Percentiles rank a stretch among this genome's conserved stretches.
These are phyloP conservation scores for Ceratocystis cacaofunesta DNA, from an alignment of 2,329 filamentous ascomycete genomes.

Conservation along the genomic window DNA sequence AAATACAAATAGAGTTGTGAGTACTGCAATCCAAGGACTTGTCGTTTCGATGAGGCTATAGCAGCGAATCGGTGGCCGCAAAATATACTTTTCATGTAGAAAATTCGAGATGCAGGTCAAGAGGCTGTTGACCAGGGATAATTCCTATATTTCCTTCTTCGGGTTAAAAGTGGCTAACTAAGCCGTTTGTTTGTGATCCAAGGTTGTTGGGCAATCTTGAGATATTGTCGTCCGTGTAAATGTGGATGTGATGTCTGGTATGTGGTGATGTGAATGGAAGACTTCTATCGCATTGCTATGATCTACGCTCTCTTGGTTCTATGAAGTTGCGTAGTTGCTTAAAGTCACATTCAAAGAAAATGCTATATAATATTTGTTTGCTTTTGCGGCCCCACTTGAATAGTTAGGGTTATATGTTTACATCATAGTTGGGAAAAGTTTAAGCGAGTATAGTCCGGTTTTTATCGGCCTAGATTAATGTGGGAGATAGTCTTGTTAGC, in stretches of 20 bases:
- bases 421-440: not conserved
- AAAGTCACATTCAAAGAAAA: not conserved
- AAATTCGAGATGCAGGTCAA: slow-evolving; percentile 10
- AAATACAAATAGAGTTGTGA: not conserved
- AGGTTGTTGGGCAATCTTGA: not conserved
- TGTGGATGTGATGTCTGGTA: not conserved
- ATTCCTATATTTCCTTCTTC: slow-evolving; percentile 10
- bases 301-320: not conserved
- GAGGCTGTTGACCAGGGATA: slow-evolving; percentile 10
- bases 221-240: not conserved
- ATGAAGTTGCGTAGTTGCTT: not conserved
- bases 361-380: not conserved
- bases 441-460: not conserved
- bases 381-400: not conserved
- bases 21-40: not conserved
- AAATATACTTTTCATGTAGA: slow-evolving; percentile 1
- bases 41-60: not conserved
- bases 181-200: not conserved
- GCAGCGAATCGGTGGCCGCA: not conserved
- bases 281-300: not conserved
- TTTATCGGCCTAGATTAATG: not conserved
- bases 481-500: not conserved
- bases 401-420: not conserved
- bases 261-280: not conserved
- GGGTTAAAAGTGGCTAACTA: slow-evolving; percentile 8